Percentiles rank a stretch among this genome's conserved stretches.
These are phyloP conservation scores for Syzygium syzygioides DNA, from an alignment of 441 rosid species.

Conservation along the genomic window DNA sequence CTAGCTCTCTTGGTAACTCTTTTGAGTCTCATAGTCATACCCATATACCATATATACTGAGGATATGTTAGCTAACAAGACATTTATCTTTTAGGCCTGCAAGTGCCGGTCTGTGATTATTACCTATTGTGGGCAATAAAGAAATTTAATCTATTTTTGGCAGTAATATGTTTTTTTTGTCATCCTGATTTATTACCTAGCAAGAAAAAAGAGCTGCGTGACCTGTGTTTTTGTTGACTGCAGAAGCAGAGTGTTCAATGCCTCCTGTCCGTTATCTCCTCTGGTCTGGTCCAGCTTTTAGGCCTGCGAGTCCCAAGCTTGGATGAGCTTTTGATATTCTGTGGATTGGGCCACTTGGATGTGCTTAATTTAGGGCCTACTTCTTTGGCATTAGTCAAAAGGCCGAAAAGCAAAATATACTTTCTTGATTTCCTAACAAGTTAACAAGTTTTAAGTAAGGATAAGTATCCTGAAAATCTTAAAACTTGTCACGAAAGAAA, in stretches of 20 bases:
- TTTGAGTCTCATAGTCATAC: background rate
- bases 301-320: background rate
- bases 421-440: background rate
- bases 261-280: background rate
- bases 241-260: background rate
- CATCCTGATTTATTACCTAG: background rate
- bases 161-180: background rate
- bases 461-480: too few species aligned
- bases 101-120: background rate
- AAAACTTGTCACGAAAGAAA: too few species aligned
- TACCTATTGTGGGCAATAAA: background rate
- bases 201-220: background rate
- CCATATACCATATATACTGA: background rate
- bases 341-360: background rate
- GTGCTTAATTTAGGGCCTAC: background rate
- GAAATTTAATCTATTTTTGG: background rate
- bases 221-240: background rate
- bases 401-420: background rate
- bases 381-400: background rate
- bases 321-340: background rate
- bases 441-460: background rate
- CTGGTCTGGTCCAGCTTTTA: background rate
- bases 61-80: background rate
- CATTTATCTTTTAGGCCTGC: background rate
- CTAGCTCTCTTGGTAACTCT: background rate